Base-by-base conservation (phyloP, 257 asterid genomes). In the Solanum habrochaites region DNA sequence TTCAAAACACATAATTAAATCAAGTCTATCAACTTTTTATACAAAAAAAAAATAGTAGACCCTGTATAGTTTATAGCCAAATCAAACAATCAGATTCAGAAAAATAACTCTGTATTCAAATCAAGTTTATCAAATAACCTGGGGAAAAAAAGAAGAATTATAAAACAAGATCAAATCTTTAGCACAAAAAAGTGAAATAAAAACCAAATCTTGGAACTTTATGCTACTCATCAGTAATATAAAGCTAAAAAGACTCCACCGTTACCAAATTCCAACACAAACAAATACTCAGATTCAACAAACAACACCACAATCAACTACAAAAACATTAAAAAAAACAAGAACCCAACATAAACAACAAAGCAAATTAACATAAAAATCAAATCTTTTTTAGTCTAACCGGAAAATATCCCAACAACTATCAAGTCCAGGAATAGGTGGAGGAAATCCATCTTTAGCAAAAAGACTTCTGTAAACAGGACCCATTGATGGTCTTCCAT, bases 381-480 rank as follows among this genome's bases (percentile, higher is more conserved):
- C 9, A 25, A 60, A 69, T 10, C 15, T n/a, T n/a, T 23, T 5
- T 69, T 52, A 91, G 81, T 52, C 92, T 72, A 60, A 96, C 99
- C 99, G 96, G 90, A 96, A 96, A 90, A 96, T 93, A 75, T 96
- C 99, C 99, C 99, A 96, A 40, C 98, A 95, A 89, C 96, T 37
- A 77, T 95, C 96, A 18, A 96, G 91, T 14, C 98, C 99, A 31
- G 91, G 91, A 85, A 90, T 89, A 88, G 96, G 96, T 69, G 87
- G 87, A 70, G 98, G 98, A 91, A 94, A 94, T 10, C 98, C 97
- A 70, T 94, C 96, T 91, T 94, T 93, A 14, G 98, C 98, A 73
- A 89, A 94, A 77, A 83, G 75, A 78, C 96, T 93, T 35, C 98
- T 91, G 85, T 96, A 96, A 80, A 92, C 98, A 37, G 98, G 96